A percentile compares a stretch with the other conserved stretches of the same genome.
Evolutionary conservation across 2,329 filamentous ascomycete species (phyloP).

Genomic region (Macrophomina tecta): DNA sequence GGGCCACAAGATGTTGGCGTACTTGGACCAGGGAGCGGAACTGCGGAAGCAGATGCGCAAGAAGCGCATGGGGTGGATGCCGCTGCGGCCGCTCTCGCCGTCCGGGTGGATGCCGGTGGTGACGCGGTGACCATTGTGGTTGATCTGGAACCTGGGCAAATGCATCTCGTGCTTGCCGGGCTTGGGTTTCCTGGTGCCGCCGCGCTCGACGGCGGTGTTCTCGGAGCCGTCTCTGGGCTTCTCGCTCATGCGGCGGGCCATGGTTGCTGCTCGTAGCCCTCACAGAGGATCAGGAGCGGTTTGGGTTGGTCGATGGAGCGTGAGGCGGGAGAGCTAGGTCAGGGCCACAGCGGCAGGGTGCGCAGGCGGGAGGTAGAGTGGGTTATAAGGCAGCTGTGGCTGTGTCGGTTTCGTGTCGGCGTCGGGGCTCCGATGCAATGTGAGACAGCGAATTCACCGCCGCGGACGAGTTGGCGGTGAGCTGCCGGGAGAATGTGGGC

Average conservation of each 20-base stretch:
- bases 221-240: conserved; percentile 13
- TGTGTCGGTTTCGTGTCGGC: conserved; percentile 1
- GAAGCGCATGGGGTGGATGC: conserved; percentile 69
- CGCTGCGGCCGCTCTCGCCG: conserved; percentile 72
- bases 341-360: conserved; percentile 9
- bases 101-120: conserved; percentile 53
- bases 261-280: background rate
- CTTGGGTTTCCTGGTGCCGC: conserved; percentile 25
- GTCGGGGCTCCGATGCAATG: background rate
- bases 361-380: background rate
- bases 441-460: conserved; percentile 9
- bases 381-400: conserved; percentile 12
- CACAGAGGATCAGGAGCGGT: background rate
- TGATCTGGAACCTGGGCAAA: conserved; percentile 47
- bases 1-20: conserved; percentile 76
- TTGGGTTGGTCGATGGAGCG: background rate
- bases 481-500: background rate
- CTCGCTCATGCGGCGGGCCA: conserved; percentile 12
- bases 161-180: background rate
- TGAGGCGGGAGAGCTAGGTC: background rate
- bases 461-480: conserved; percentile 3
- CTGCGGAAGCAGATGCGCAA: conserved; percentile 68
- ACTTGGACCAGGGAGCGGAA: conserved; percentile 66
- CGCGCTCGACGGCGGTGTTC: conserved; percentile 22
- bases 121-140: conserved; percentile 53